Conservation (phyloP, 768 basidiomycete species). For the Lactifluus piperatus region DNA sequence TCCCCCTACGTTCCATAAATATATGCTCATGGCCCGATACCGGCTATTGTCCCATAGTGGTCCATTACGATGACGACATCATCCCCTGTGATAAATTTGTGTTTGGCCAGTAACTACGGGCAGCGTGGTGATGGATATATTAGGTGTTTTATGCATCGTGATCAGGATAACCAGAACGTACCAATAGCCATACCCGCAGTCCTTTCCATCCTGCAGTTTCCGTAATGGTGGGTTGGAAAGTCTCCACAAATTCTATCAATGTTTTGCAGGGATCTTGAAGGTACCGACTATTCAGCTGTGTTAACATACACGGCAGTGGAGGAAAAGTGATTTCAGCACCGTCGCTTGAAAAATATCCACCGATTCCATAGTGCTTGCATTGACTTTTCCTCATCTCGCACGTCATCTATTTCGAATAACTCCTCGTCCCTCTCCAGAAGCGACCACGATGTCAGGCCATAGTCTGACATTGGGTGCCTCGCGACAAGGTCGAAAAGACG, state of each 20-base stretch:
- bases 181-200: slow-evolving; percentile 13
- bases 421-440: slow-evolving; percentile 70
- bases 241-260: not conserved
- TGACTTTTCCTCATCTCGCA: slow-evolving; percentile 68
- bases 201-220: slow-evolving; percentile 14
- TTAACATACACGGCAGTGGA: not conserved
- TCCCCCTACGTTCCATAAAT: not conserved
- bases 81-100: slow-evolving; percentile 12
- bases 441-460: slow-evolving; percentile 60
- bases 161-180: not conserved
- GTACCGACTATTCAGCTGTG: not conserved
- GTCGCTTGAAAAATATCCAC: slow-evolving; percentile 57
- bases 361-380: slow-evolving; percentile 71
- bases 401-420: slow-evolving; percentile 60
- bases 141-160: not conserved
- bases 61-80: slow-evolving; percentile 8
- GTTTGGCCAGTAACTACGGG: slow-evolving; percentile 13
- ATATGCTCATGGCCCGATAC: not conserved
- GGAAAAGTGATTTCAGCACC: not conserved
- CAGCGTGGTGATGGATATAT: not conserved
- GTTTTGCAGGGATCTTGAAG: slow-evolving; percentile 1
- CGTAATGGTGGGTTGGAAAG: not conserved
- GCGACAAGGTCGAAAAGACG: slow-evolving; percentile 57
- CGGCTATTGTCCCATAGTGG: not conserved
- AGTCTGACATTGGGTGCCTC: slow-evolving; percentile 48